phyloP scores from a whole-genome alignment of 179 eudicot species.

The Spinacia oleracea region DNA sequence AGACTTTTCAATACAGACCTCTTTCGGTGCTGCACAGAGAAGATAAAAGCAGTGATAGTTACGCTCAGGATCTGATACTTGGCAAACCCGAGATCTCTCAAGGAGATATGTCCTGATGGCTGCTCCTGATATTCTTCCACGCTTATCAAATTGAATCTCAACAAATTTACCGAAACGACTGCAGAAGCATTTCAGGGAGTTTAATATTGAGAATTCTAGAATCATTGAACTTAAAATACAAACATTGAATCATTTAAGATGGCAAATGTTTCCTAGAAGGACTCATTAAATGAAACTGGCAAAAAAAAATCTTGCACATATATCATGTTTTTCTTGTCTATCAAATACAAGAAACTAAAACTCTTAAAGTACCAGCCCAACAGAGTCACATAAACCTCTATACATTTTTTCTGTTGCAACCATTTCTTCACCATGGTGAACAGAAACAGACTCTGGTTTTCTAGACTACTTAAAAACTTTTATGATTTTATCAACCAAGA shows the following conservation, averaged over 20 bases:
- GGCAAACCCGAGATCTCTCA: slow-evolving; percentile 98
- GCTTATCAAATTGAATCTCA: slow-evolving; percentile 93
- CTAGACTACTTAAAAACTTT: neutral
- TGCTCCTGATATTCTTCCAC: slow-evolving; percentile 95
- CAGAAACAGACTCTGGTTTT: neutral
- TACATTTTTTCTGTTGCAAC: neutral
- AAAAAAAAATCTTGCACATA: neutral
- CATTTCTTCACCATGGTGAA: no score
- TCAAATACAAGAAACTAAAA: neutral
- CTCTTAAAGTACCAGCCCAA: neutral
- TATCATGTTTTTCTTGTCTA: slow-evolving; percentile 2
- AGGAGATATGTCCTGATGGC: slow-evolving; percentile 97
- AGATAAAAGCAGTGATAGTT: slow-evolving; percentile 97
- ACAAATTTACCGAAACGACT: slow-evolving; percentile 99
- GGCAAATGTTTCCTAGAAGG: neutral
- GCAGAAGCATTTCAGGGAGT: slow-evolving; percentile 31
- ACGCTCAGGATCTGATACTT: slow-evolving; percentile 93
- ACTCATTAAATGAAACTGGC: neutral
- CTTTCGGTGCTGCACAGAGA: slow-evolving; percentile 95
- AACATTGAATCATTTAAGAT: slow-evolving; percentile 3
- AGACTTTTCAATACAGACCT: slow-evolving; percentile 43
- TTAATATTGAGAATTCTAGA: neutral
- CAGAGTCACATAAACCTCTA: neutral
- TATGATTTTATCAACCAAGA: neutral
- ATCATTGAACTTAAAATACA: neutral